phyloP scores from a whole-genome alignment of 2,329 filamentous ascomycete genomes.

The Aspergillus glaucus region DNA sequence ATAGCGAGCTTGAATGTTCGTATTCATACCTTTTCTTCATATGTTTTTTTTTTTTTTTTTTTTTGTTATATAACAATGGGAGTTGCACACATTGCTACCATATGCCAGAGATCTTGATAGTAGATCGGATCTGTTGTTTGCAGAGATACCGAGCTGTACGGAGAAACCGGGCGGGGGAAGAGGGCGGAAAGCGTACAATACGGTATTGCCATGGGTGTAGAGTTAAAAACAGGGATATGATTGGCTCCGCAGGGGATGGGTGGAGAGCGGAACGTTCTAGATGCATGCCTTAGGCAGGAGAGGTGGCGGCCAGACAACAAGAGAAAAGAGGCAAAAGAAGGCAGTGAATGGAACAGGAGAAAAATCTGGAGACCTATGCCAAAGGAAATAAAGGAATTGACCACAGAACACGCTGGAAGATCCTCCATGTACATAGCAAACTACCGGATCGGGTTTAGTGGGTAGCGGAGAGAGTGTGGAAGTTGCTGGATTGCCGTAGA shows the following conservation, averaged over 20 bases:
- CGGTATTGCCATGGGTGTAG: not conserved
- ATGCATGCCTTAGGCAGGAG: slow-evolving; percentile 15
- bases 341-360: not conserved
- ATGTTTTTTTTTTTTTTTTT: slow-evolving; percentile 1
- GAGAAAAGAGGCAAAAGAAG: not conserved
- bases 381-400: not conserved
- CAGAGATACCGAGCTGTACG: not conserved
- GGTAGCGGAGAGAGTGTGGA: slow-evolving; percentile 20
- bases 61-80: not conserved
- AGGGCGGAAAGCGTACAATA: slow-evolving; percentile 6
- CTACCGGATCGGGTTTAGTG: slow-evolving; percentile 1
- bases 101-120: slow-evolving; percentile 2
- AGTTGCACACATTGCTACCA: not conserved
- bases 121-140: not conserved
- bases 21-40: slow-evolving; percentile 10
- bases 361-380: not conserved
- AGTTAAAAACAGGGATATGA: slow-evolving; percentile 1
- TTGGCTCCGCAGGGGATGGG: slow-evolving; percentile 9
- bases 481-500: slow-evolving; percentile 36
- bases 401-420: slow-evolving; percentile 11
- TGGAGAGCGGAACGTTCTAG: slow-evolving; percentile 32
- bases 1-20: slow-evolving; percentile 33
- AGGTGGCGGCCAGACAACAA: not conserved
- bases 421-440: not conserved
- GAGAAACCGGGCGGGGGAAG: slow-evolving; percentile 2